Evolutionary conservation across 345 rosid genomes (phyloP), one percentile per base, ranked within the genome.

Genomic region (Geranium rotundifolium): DNA sequence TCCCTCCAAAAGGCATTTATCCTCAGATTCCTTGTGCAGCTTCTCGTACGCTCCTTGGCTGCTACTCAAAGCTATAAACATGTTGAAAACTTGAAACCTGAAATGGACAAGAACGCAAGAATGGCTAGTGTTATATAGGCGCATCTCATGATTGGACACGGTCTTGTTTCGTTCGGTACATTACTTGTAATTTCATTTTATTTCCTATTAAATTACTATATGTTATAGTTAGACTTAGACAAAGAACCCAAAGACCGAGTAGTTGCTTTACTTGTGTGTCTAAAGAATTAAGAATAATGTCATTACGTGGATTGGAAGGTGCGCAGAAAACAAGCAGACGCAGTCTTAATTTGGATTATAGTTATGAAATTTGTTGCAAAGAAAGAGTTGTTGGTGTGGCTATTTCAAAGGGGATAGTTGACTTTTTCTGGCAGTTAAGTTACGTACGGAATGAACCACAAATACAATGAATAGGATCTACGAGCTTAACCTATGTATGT

Each of bases 1-100:
- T 13, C 19, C 71, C 6, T 19, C 50, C 15, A 74, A 81, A 46
- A 65, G 23, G 3, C 67, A 67, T 18, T 56, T 19, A 1, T 16
- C 7, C 20, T 67, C 64, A 0, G 85, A 62, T 62, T 82, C 82
- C 31, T 75, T 81, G 5, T 52, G 79, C 2, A 85, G 56, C 62
- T 73, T 71, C 57, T 85, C 86, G 31, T 88, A 88, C 49, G 80
- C 73, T 58, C 63, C 58, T 19, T 60, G 69, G 66, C 71, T 73
- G 72, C 78, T 79, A 71, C 85, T 88, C 56, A 84, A 68, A 58
- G 88, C 81, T 81, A 90, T 77, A 17, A 84, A 59, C 90, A 88
- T 82, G 69, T 71, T 65, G 61, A 10, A n/a, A 2, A 46, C 57
- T 71, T 65, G 61, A 10, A n/a, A 2, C 30, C 57, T 16, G 4